Evolutionary conservation across 306 rosid genomes (phyloP).

Genomic region (Hippophae tibetana): DNA sequence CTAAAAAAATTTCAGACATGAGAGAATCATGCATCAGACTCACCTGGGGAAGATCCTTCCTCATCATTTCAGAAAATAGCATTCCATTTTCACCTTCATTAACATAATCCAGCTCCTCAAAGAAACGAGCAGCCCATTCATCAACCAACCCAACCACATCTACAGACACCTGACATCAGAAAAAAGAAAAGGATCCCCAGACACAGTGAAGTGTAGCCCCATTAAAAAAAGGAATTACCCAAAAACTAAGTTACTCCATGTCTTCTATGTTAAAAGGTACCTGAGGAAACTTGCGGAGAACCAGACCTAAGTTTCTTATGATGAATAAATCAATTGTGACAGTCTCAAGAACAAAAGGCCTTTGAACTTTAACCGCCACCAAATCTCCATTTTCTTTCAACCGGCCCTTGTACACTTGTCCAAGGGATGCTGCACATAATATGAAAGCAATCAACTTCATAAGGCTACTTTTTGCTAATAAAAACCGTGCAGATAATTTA

Average conservation of each 20-base stretch:
- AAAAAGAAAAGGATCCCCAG: slow-evolving; percentile 12
- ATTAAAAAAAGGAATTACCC: not conserved
- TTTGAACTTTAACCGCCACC: slow-evolving; percentile 98
- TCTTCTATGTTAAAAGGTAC: slow-evolving; percentile 29
- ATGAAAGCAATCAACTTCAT: slow-evolving; percentile 16
- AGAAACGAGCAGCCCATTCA: slow-evolving; percentile 98
- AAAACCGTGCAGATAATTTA: slow-evolving; percentile 17
- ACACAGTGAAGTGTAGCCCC: slow-evolving; percentile 16
- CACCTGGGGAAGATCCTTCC: slow-evolving; percentile 93
- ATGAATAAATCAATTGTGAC: slow-evolving; percentile 78
- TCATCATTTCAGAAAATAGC: slow-evolving; percentile 90
- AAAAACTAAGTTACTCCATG: slow-evolving; percentile 12
- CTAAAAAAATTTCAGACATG: not conserved
- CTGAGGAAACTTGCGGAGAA: slow-evolving; percentile 89
- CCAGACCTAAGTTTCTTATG: slow-evolving; percentile 84
- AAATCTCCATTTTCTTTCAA: slow-evolving; percentile 84
- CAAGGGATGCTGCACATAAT: slow-evolving; percentile 76
- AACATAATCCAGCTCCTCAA: slow-evolving; percentile 92
- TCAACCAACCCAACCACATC: slow-evolving; percentile 98
- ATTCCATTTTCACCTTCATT: slow-evolving; percentile 94
- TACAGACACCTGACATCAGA: slow-evolving; percentile 55
- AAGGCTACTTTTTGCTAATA: slow-evolving; percentile 19
- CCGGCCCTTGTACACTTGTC: slow-evolving; percentile 95
- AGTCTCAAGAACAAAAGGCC: slow-evolving; percentile 97
- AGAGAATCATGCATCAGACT: slow-evolving; percentile 13